Base-by-base conservation (phyloP, 2,329 filamentous ascomycete species). In the Monilinia fructigena region DNA sequence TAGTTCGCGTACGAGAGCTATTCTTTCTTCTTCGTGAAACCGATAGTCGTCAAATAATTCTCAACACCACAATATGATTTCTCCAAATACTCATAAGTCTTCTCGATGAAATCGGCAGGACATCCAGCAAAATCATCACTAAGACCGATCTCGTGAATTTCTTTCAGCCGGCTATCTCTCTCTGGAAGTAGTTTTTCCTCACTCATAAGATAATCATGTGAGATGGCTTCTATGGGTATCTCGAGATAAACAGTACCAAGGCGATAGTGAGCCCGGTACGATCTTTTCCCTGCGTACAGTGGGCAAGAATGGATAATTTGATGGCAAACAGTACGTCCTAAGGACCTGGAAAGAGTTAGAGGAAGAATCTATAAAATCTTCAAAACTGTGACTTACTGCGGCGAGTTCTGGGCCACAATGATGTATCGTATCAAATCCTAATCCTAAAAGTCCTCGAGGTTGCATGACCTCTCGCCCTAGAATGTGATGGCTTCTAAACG, bases 261-360 rank as follows among this genome's bases (percentile, higher is more conserved):
- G 89, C 80, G 6, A 92, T 81, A 14, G 91, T 81, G 16, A 96
- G 79, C 0, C 93, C 93, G 1, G 87, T 93, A 2, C 93, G 85
- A 74, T 96, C 93, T 76, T 96, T 97, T 67, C 93, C 93, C 74
- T 96, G 92, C 0, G 92, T 95, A 77, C 93, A 97, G 77, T 96
- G 92, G 2, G 95, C 79, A 10, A 96, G 75, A 0, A 88, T 77
- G 92, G 92, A 69, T 87, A 86, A 20, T 81, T 81, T 0, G 76
- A 71, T 2, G 80, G 75, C 1, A 81, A 75, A 12, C 81, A 78
- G 31, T 86, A 76, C 8, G 84, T 76, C 10, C 79, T 77, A 48
- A 88, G 83, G 38, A 83, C 78, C 72, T 81, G 65, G 20, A 14
- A 68, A 45, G 42, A 31, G 26, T 53, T 52, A 53, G 67, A 50